A percentile compares a stretch with the other conserved stretches of the same genome.
These are phyloP conservation scores for Xylaria sp. DNA, from an alignment of 2,329 filamentous ascomycete species.

Conservation along the genomic window DNA sequence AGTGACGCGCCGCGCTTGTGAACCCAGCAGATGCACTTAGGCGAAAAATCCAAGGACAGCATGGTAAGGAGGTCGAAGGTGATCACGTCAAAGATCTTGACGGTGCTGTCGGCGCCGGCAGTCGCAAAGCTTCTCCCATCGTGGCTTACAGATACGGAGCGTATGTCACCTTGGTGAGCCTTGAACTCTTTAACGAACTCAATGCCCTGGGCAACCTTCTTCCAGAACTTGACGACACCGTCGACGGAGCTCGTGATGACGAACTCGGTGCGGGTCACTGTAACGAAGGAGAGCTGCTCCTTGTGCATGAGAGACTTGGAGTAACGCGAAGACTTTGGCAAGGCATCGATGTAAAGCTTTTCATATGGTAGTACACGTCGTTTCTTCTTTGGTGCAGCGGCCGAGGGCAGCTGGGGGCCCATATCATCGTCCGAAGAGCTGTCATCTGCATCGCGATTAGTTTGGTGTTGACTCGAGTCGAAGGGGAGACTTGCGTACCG, in stretches of 20 bases:
- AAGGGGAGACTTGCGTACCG: conserved; percentile 18
- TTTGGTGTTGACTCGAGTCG: conserved; percentile 10
- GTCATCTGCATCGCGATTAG: conserved; percentile 53
- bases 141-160: conserved; percentile 82
- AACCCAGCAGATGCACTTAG: conserved; percentile 90
- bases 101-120: conserved; percentile 78
- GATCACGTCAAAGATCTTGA: conserved; percentile 85
- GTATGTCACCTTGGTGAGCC: conserved; percentile 87
- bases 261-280: conserved; percentile 94
- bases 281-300: conserved; percentile 89
- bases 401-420: conserved; percentile 87
- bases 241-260: conserved; percentile 93
- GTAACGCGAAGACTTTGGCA: conserved; percentile 84
- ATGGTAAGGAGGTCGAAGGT: conserved; percentile 90
- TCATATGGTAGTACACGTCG: conserved; percentile 90
- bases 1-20: conserved; percentile 88
- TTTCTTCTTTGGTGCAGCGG: conserved; percentile 86
- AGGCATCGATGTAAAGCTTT: conserved; percentile 90
- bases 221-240: conserved; percentile 99
- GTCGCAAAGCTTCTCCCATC: conserved; percentile 96
- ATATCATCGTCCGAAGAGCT: conserved; percentile 86
- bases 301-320: conserved; percentile 99
- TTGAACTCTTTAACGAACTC: conserved; percentile 99
- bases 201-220: conserved; percentile 88
- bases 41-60: conserved; percentile 78